Percentiles rank a stretch among this genome's conserved stretches.
These are phyloP conservation scores for Mortierella sp. DNA, from an alignment of 371 early-diverging fungal species.

Conservation along the genomic window DNA sequence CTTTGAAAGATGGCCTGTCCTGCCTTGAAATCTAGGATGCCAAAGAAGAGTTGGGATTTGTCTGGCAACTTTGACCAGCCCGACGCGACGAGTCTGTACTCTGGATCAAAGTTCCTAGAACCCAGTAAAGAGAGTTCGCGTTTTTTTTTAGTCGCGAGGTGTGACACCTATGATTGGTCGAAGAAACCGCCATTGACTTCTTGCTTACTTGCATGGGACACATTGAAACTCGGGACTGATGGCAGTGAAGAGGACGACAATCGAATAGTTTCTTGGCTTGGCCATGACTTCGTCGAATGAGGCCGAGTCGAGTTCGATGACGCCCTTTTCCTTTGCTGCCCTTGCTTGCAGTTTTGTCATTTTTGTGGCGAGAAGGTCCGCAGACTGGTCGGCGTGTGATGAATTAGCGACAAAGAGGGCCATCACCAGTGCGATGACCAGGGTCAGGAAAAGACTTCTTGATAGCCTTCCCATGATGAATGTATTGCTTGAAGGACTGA, in stretches of 20 bases:
- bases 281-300: constrained; percentile 70
- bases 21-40: constrained; percentile 74
- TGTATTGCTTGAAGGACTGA: background rate
- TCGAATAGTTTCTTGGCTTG: constrained; percentile 79
- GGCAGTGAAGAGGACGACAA: constrained; percentile 81
- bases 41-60: constrained; percentile 69
- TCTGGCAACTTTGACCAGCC: constrained; percentile 60
- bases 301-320: constrained; percentile 68
- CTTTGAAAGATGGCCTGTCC: constrained; percentile 76
- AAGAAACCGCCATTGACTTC: background rate
- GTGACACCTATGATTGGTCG: background rate
- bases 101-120: constrained; percentile 78
- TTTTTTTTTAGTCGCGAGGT: too few species aligned
- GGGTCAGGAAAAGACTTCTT: constrained; percentile 1
- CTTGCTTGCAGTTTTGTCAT: constrained; percentile 45
- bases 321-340: constrained; percentile 54
- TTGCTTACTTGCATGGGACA: constrained; percentile 77
- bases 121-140: too few species aligned
- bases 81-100: constrained; percentile 72
- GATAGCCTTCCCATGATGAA: constrained; percentile 10
- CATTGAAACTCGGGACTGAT: constrained; percentile 73
- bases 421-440: constrained; percentile 13
- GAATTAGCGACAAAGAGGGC: background rate
- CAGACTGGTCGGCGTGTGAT: background rate
- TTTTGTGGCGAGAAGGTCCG: constrained; percentile 27